These are phyloP conservation scores for Erodium trifolium DNA, from an alignment of 441 rosid species.

Conservation along the genomic window DNA sequence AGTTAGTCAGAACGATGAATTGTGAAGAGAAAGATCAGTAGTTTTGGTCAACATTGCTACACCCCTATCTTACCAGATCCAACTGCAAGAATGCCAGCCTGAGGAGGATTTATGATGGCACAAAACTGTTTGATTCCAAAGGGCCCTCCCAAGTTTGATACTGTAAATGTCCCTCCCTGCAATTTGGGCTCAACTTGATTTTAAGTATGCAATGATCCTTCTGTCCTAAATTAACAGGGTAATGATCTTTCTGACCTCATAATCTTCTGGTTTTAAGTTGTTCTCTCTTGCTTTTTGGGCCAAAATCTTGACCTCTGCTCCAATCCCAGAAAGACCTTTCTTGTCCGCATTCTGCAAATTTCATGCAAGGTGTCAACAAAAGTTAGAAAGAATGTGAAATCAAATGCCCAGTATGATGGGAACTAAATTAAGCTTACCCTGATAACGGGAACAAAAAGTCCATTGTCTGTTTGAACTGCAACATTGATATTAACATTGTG, in stretches of 20 bases:
- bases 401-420: background rate
- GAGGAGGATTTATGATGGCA: slow-evolving; percentile 93
- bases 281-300: slow-evolving; percentile 82
- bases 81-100: slow-evolving; percentile 86
- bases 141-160: slow-evolving; percentile 95
- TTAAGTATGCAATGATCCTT: background rate
- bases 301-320: slow-evolving; percentile 61
- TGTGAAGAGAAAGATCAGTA: background rate
- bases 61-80: slow-evolving; percentile 55
- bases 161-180: slow-evolving; percentile 96
- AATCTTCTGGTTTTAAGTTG: slow-evolving; percentile 83
- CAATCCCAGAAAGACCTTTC: slow-evolving; percentile 71
- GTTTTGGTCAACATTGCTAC: background rate
- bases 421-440: slow-evolving; percentile 37
- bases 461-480: slow-evolving; percentile 89
- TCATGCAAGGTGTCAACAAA: slow-evolving; percentile 11
- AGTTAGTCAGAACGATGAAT: background rate
- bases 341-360: slow-evolving; percentile 68
- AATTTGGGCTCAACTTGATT: slow-evolving; percentile 18
- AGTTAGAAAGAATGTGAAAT: slow-evolving; percentile 1
- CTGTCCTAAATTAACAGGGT: slow-evolving; percentile 1
- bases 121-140: slow-evolving; percentile 89
- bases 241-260: slow-evolving; percentile 40
- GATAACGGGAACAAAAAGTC: slow-evolving; percentile 77
- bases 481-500: slow-evolving; percentile 70